These are phyloP conservation scores for Amphibolis antarctica DNA, from an alignment of 106 monocot species.

Conservation along the genomic window DNA sequence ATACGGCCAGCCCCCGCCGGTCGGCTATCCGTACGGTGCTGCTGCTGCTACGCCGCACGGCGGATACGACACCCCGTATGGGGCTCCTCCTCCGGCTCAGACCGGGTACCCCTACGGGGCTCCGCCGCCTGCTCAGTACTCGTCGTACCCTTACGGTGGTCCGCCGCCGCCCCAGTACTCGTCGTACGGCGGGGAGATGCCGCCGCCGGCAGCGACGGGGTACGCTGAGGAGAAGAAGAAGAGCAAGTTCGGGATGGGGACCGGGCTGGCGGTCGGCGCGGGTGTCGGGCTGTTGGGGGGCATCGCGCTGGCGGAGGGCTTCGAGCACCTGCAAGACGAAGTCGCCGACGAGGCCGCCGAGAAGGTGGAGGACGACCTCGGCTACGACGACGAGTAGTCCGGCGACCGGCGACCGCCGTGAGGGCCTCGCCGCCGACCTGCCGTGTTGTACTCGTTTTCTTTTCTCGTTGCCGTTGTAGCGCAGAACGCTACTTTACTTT, in stretches of 20 bases:
- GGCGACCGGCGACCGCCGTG: too few relatives aligned
- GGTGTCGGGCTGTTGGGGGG: conserved; percentile 78
- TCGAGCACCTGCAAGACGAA: conserved; percentile 64
- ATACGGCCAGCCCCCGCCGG: conserved; percentile 10
- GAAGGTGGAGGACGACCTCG: conserved; percentile 58
- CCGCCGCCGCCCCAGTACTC: neutral
- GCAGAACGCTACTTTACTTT: too few relatives aligned
- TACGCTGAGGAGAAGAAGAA: conserved; percentile 40
- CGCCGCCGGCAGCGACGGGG: conserved; percentile 4
- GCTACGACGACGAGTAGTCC: conserved; percentile 19
- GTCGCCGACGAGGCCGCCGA: conserved; percentile 55
- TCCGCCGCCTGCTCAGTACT: conserved; percentile 11
- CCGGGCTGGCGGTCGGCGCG: conserved; percentile 84
- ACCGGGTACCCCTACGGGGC: conserved; percentile 12
- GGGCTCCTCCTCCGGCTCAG: conserved; percentile 4
- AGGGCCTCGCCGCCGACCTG: too few relatives aligned
- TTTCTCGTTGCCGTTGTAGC: too few relatives aligned
- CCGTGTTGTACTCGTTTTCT: too few relatives aligned
- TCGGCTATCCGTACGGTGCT: conserved; percentile 15
- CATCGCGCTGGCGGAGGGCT: conserved; percentile 63
- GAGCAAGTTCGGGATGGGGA: conserved; percentile 72
- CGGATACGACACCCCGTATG: conserved; percentile 21
- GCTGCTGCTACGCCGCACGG: conserved; percentile 12
- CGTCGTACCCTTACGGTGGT: conserved; percentile 22
- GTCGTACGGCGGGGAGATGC: conserved; percentile 9